Evolutionary conservation across 768 basidiomycete species (phyloP), one percentile per base, ranked within the genome.

Genomic region (Boletus pseudo-olivaceus): DNA sequence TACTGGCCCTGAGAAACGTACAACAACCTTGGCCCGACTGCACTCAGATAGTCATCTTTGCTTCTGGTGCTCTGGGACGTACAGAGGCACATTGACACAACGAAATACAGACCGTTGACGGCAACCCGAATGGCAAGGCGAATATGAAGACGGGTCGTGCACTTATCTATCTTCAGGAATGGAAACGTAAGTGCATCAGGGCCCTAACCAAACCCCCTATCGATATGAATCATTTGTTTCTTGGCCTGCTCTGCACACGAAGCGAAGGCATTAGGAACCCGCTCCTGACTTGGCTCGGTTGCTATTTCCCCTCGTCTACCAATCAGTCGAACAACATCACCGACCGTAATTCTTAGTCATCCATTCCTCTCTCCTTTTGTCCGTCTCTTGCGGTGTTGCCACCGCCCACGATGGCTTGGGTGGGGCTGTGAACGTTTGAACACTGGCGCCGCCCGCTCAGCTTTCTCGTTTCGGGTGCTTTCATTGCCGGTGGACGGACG

Each of bases 141-240:
- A 37, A 11, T 23, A 37, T 17, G 29, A 27, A 11, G 47, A 7
- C 12, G 7, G 11, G 17, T 10, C 5, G 10, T 26, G 23, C 26
- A 19, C 29, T 45, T 12, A 4, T 14, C 44, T 30, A 45, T 19
- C 41, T 20, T 17, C 7, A 19, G 8, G 4, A 8, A 47, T 8
- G 9, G 17, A 51, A 2, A 57, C 57, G 49, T 58, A 58, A 61
- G 46, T 0, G 14, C 7, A 23, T 49, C 49, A 49, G 47, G 44
- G 47, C n/a, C n/a, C n/a, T 20, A 54, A 47, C 15, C 42, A 44
- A 62, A 47, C 45, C 61, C 45, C 61, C 61, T 62, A 62, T 63
- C 27, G 10, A 40, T 37, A 46, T 46, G 59, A 42, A 26, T 35
- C 32, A 45, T 42, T 10, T 32, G 47, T 52, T 60, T 61, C 54